Base-by-base conservation (phyloP, 148 eudicot species). In the Vaccinium myrtillus region DNA sequence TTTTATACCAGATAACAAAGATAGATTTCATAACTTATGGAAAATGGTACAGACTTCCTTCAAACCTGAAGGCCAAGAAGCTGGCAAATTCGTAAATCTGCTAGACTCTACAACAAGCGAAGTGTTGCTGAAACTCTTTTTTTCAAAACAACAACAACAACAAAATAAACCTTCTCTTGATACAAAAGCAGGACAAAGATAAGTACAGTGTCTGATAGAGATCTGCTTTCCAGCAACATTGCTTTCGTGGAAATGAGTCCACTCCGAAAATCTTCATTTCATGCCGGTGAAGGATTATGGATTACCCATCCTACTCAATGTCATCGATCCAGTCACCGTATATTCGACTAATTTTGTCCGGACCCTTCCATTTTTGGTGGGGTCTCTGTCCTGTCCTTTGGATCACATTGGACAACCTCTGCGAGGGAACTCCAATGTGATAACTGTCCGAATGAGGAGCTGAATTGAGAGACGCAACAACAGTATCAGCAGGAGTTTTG, bases 321-420 rank as follows among this genome's bases (percentile, higher is more conserved):
- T 95, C 98, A 65, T 94, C 98, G 25, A 95, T 95, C 98, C 98
- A 95, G 86, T 95, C 98, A 43, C 98, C 98, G 83, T 95, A 95
- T 84, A 95, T 95, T 83, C 92, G 87, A 85, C 98, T 95, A 79
- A 95, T 95, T 86, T 94, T 95, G 87, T 95, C 95, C 1, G 98
- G 98, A 23, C 98, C 98, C 78, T 95, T 95, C 98, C 98, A 95
- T 82, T 94, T 94, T 79, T 91, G 93, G 56, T 71, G 58, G 50
- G 90, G 67, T 74, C 98, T 91, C 50, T 87, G 93, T 39, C 94
- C 97, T 4, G 89, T 81, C 83, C 87, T 87, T 86, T 87, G 94
- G 61, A 74, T 80, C 49, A 86, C 89, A 75, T 79, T 89, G 6
- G 93, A 85, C 83, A 88, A 67, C 91, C 96, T 91, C 81, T 94